Conservation (phyloP, 192 early-diverging fungal genomes). For the Dimargaris cristalligena region DNA sequence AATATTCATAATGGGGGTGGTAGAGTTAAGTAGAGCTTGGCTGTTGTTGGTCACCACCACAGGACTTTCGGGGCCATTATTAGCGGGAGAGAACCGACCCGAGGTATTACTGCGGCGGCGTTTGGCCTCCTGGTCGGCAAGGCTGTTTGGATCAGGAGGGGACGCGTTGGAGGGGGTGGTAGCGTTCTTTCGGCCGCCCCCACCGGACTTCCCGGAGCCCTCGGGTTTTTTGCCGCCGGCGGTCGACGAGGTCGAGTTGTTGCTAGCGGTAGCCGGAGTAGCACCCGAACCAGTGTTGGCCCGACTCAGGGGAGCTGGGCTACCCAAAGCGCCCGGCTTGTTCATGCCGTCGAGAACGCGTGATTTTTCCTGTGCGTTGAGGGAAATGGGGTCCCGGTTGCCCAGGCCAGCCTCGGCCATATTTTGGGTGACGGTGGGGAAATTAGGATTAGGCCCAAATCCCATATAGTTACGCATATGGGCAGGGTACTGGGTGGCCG, state of each 20-base stretch:
- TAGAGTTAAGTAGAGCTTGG: slow-evolving; percentile 9
- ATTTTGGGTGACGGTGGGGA: slow-evolving; percentile 6
- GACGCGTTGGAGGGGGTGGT: background rate
- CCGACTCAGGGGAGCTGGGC: background rate
- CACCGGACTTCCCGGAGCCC: background rate
- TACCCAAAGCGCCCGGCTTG: background rate
- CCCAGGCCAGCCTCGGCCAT: slow-evolving; percentile 8
- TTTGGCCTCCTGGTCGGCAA: slow-evolving; percentile 8
- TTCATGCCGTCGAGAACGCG: background rate
- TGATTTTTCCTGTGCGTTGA: slow-evolving; percentile 6
- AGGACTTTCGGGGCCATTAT: background rate
- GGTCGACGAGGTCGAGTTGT: too few relatives aligned
- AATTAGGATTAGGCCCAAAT: background rate
- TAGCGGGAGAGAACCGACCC: slow-evolving; percentile 5
- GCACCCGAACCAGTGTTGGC: background rate
- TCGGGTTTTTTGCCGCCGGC: background rate
- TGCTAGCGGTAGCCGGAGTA: background rate
- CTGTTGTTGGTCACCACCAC: background rate
- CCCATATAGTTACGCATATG: slow-evolving; percentile 6
- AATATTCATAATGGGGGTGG: slow-evolving; percentile 9
- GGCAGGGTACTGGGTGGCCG: background rate
- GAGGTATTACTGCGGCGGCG: slow-evolving; percentile 10
- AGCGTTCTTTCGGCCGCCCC: background rate
- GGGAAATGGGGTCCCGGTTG: slow-evolving; percentile 11
- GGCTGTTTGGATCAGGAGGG: background rate